Evolutionary conservation across 192 early-diverging fungal genomes (phyloP), one percentile per base, ranked within the genome.

Genomic region (Radiomyces spectabilis): DNA sequence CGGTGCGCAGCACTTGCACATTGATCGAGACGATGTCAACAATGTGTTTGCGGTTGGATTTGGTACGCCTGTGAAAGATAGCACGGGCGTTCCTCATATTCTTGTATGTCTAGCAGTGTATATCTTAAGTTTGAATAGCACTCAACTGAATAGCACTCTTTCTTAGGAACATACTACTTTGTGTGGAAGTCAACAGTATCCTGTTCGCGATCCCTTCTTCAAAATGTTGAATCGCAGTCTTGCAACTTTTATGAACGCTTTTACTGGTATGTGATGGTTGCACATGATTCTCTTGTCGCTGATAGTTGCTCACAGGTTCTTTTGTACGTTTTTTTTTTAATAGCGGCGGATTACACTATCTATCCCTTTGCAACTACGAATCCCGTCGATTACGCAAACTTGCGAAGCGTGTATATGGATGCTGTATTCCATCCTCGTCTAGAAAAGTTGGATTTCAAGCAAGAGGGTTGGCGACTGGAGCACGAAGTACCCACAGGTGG

Each of bases 181-280:
- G 32, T 97, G 94, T 52, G 94, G 94, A 6, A 90, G 86, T 46
- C 58, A 79, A 45, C 71, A 73, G 46, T 97, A 85, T 55, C 94
- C 93, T n/a, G 89, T 97, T 22, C 75, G 93, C 12, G 94, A 97
- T 62, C 94, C 94, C n/a, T 97, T 97, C 57, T 95, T 97, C 75
- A 97, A 97, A 68, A 97, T 97, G 94, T 72, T 94, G 27, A 95
- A 93, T 54, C 81, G 94, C 16, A 89, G 85, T 46, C 85, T 97
- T 76, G 83, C 94, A 12, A 97, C 92, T 15, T 97, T 92, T 63
- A 97, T 97, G 94, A 97, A 97, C 45, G 94, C 94, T 0, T 84
- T 89, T 74, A 97, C 94, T 12, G 88, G 84, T 76, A 72, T 40
- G 16, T 12, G 13, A 35, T 1, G 10, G 16, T 44, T 22, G 5